A percentile compares a stretch with the other conserved stretches of the same genome.
Evolutionary conservation across 2,329 filamentous ascomycete species (phyloP).

Genomic region (Coniochaeta ligniaria): DNA sequence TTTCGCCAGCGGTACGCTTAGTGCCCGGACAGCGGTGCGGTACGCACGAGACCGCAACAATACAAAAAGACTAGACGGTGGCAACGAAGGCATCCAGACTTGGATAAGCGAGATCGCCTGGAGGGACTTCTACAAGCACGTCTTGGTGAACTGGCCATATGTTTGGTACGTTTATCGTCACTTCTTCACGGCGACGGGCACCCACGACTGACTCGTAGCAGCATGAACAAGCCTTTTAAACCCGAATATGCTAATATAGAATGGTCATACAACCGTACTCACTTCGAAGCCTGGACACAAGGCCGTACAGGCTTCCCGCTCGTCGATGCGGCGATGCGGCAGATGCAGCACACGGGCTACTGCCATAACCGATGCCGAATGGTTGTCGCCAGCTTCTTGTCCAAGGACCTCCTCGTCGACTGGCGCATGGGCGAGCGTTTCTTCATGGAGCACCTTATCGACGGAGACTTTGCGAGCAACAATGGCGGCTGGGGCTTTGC

Average conservation of each 20-base stretch:
- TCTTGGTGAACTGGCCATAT: constrained; percentile 79
- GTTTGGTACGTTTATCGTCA: constrained; percentile 41
- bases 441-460: constrained; percentile 76
- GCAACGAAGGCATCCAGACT: constrained; percentile 55
- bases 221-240: constrained; percentile 62
- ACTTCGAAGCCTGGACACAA: constrained; percentile 67
- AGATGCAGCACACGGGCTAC: constrained; percentile 60
- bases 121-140: constrained; percentile 84
- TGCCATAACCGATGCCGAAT: constrained; percentile 86
- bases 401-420: constrained; percentile 74
- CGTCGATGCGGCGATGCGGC: constrained; percentile 81
- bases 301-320: constrained; percentile 76
- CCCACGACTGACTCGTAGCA: constrained; percentile 7
- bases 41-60: constrained; percentile 55
- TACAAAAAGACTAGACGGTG: constrained; percentile 58
- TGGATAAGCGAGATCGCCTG: constrained; percentile 84
- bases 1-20: constrained; percentile 57
- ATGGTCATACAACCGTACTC: constrained; percentile 68
- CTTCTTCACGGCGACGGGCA: background rate
- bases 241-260: constrained; percentile 74
- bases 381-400: constrained; percentile 73
- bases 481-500: constrained; percentile 55
- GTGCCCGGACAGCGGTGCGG: constrained; percentile 56
- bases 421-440: constrained; percentile 77
- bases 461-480: constrained; percentile 75